phyloP scores from a whole-genome alignment of 2,329 filamentous ascomycete genomes.

The Apiospora hydei region DNA sequence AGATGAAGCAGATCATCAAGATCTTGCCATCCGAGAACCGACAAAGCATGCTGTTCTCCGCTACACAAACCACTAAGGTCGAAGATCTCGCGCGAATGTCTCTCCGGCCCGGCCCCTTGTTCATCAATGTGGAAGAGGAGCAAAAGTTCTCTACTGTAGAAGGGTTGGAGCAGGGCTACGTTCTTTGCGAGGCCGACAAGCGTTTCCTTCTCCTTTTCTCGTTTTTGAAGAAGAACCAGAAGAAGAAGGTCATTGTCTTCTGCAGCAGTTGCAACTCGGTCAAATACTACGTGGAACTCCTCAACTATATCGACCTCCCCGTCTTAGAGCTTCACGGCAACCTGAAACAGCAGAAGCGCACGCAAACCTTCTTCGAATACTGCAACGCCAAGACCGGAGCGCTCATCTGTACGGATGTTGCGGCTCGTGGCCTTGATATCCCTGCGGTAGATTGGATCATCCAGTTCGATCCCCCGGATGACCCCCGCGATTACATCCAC shows the following conservation, averaged over 20 bases:
- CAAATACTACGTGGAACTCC: constrained; percentile 92
- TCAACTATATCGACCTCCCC: constrained; percentile 87
- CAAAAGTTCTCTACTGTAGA: constrained; percentile 92
- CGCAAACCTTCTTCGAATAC: constrained; percentile 98
- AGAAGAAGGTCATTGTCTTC: constrained; percentile 98
- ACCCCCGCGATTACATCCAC: constrained; percentile 78
- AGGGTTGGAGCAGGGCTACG: constrained; percentile 94
- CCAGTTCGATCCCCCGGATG: constrained; percentile 94
- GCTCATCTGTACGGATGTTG: constrained; percentile 95
- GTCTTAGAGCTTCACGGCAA: constrained; percentile 85
- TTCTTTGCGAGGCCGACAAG: constrained; percentile 91
- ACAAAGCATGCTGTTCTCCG: constrained; percentile 89
- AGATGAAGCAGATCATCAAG: constrained; percentile 96
- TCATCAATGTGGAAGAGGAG: constrained; percentile 94
- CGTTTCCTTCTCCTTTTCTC: constrained; percentile 93
- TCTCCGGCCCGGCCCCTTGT: constrained; percentile 86
- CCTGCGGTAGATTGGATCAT: constrained; percentile 96
- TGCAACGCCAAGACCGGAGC: constrained; percentile 82
- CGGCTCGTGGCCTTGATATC: constrained; percentile 93
- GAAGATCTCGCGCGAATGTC: constrained; percentile 96
- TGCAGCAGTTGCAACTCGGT: constrained; percentile 92
- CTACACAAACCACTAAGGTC: constrained; percentile 97
- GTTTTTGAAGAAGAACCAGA: constrained; percentile 88
- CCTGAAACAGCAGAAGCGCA: constrained; percentile 99
- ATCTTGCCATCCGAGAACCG: constrained; percentile 86